These are phyloP conservation scores for Gremmenia infestans DNA, from an alignment of 2,329 filamentous ascomycete genomes.

Conservation along the genomic window DNA sequence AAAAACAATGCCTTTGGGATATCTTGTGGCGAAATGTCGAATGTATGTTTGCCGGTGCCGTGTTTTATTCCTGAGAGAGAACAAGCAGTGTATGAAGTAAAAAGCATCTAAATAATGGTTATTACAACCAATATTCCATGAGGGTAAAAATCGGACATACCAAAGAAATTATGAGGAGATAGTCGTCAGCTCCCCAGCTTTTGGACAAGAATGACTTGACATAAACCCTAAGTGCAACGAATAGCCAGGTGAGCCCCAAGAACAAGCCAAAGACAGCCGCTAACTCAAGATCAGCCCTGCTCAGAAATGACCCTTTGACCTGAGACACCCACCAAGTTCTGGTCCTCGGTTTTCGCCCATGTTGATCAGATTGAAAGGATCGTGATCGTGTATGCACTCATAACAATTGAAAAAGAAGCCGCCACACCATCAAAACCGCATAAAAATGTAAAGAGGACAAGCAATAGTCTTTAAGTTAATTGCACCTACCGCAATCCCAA, in stretches of 20 bases:
- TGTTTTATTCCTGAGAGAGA: conserved; percentile 15
- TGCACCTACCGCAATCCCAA: not conserved
- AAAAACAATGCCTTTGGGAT: conserved; percentile 17
- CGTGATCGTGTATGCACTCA: not conserved
- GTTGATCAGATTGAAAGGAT: not conserved
- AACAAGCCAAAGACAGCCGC: conserved; percentile 18
- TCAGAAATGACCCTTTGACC: not conserved
- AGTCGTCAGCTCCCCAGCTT: conserved; percentile 24
- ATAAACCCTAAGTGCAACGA: conserved; percentile 21
- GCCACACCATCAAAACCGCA: not conserved
- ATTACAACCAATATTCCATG: not conserved
- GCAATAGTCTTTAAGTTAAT: not conserved
- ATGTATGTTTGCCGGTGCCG: conserved; percentile 19
- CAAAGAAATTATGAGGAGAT: conserved; percentile 17
- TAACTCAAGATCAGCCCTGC: conserved; percentile 6
- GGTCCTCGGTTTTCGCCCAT: conserved; percentile 15
- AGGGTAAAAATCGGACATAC: conserved; percentile 8
- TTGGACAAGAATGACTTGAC: conserved; percentile 22
- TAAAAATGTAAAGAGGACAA: not conserved
- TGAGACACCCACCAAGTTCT: conserved; percentile 10
- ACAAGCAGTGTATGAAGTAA: conserved; percentile 14
- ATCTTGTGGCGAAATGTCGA: conserved; percentile 11
- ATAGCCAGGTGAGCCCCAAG: conserved; percentile 20
- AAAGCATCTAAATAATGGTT: conserved; percentile 12
- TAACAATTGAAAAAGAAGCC: not conserved